phyloP scores from a whole-genome alignment of 148 eudicot species.

The Rhododendron kiyosumense region DNA sequence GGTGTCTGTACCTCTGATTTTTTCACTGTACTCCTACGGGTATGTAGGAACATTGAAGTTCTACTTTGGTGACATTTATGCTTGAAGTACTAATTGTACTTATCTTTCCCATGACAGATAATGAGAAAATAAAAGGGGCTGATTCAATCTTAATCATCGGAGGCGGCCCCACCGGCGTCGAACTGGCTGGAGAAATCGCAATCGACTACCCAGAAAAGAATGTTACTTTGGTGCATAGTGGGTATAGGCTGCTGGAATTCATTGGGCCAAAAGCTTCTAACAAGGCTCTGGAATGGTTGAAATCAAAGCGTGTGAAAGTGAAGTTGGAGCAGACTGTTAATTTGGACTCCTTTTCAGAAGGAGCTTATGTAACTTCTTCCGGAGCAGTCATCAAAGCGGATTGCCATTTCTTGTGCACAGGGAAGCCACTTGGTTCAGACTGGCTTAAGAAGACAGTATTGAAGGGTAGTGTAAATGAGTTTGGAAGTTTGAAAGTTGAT shows the following conservation, averaged over 20 bases:
- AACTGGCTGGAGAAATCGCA: constrained; percentile 58
- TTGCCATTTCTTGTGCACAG: constrained; percentile 53
- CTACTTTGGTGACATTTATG: neutral
- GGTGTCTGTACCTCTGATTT: neutral
- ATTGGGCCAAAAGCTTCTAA: constrained; percentile 49
- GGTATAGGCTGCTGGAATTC: constrained; percentile 47
- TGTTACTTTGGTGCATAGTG: constrained; percentile 48
- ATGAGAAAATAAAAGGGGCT: constrained; percentile 38
- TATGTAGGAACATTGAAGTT: neutral
- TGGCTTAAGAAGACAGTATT: constrained; percentile 47
- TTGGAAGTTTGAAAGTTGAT: constrained; percentile 55
- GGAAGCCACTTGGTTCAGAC: constrained; percentile 38
- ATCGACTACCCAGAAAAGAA: constrained; percentile 52
- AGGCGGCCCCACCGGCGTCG: constrained; percentile 67
- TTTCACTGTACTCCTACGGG: neutral
- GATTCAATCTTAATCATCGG: constrained; percentile 50
- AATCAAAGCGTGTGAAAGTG: constrained; percentile 45
- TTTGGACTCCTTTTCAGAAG: constrained; percentile 26
- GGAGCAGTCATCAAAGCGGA: constrained; percentile 51
- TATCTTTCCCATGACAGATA: constrained; percentile 30
- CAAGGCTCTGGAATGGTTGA: constrained; percentile 55
- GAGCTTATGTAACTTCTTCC: constrained; percentile 35
- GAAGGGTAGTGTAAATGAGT: constrained; percentile 31
- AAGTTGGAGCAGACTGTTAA: constrained; percentile 40
- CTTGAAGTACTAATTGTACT: neutral